Evolutionary conservation across 108 stramenopile genomes (phyloP).

Genomic region (Nitzschia palea): DNA sequence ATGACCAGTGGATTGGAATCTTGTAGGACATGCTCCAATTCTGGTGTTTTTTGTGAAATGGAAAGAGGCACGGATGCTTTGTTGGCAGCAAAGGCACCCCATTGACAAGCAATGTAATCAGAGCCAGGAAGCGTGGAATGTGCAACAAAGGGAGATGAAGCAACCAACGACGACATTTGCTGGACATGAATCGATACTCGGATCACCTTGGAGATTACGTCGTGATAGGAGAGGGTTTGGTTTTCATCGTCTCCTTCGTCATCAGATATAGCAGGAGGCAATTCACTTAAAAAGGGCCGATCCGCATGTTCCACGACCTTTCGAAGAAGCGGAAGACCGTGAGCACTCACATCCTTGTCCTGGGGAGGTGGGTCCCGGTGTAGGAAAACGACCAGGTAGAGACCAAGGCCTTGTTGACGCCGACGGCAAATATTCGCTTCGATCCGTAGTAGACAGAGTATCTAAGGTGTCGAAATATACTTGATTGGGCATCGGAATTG

Average conservation of each 20-base stretch:
- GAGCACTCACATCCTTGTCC: neutral
- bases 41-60: conserved; percentile 32
- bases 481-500: too few species aligned
- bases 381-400: conserved; percentile 18
- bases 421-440: too few species aligned
- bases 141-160: conserved; percentile 22
- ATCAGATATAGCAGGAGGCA: neutral
- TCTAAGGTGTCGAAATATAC: too few species aligned
- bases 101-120: conserved; percentile 41
- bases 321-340: conserved; percentile 20
- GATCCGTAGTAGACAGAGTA: neutral
- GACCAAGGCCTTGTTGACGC: too few species aligned
- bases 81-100: conserved; percentile 40
- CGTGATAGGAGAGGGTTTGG: conserved; percentile 7
- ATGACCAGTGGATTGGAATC: conserved; percentile 40
- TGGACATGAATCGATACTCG: neutral
- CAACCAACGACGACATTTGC: neutral
- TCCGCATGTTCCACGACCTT: conserved; percentile 17
- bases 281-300: conserved; percentile 18
- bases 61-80: conserved; percentile 38
- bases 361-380: conserved; percentile 7
- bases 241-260: neutral
- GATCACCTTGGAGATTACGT: conserved; percentile 10
- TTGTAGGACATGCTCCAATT: conserved; percentile 40
- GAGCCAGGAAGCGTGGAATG: conserved; percentile 40